These are phyloP conservation scores for Candolleomyces eurysporus DNA, from an alignment of 768 basidiomycete genomes.

Conservation along the genomic window DNA sequence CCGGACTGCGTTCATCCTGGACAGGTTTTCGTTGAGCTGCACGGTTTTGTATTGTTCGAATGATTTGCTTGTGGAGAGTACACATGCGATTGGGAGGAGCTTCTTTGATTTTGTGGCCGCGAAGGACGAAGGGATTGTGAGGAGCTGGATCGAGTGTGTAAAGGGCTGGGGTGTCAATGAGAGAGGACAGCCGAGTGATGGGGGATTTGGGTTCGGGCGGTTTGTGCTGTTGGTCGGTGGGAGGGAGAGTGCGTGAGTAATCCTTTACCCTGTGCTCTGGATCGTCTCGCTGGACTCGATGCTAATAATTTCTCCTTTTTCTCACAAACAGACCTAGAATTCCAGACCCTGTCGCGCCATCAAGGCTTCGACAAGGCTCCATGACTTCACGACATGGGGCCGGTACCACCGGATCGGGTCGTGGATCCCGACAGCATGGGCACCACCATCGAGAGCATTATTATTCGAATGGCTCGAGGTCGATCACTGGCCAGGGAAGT, in stretches of 20 bases:
- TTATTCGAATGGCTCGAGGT: conserved; percentile 1
- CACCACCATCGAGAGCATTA: neutral
- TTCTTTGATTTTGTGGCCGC: conserved; percentile 76
- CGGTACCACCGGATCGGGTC: neutral
- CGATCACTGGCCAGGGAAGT: neutral
- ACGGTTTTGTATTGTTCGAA: conserved; percentile 73
- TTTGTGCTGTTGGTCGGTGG: conserved; percentile 58
- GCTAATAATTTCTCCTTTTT: neutral
- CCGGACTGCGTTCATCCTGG: conserved; percentile 77
- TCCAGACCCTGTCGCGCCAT: conserved; percentile 28
- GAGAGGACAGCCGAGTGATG: conserved; percentile 77
- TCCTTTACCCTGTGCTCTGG: conserved; percentile 3
- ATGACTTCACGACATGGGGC: conserved; percentile 7
- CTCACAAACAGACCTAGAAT: conserved; percentile 23
- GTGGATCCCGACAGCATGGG: conserved; percentile 1
- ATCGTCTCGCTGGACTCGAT: neutral
- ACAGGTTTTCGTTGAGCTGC: conserved; percentile 70
- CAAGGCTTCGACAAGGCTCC: conserved; percentile 23
- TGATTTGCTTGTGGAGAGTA: conserved; percentile 60
- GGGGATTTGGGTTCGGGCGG: conserved; percentile 80
- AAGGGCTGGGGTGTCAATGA: conserved; percentile 87
- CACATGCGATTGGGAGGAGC: conserved; percentile 56
- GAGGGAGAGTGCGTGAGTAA: conserved; percentile 58
- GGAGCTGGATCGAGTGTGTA: conserved; percentile 72
- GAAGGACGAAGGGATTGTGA: conserved; percentile 64